A percentile compares a stretch with the other conserved stretches of the same genome.
Conservation (phyloP, 495 filamentous ascomycete genomes). For the Neurospora intermedia region DNA sequence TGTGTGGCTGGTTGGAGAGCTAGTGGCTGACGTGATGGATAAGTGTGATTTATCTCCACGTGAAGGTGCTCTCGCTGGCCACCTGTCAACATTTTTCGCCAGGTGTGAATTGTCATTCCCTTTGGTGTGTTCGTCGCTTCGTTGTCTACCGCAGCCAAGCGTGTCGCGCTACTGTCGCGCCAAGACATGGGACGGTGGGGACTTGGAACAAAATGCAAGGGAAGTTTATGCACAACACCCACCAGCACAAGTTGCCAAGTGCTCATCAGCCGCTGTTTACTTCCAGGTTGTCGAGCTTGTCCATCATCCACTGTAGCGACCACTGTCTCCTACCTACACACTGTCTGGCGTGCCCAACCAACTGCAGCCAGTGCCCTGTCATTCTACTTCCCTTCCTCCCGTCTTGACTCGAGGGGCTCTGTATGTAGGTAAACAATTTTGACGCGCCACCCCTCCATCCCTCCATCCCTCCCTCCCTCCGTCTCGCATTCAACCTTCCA, state of each 20-base stretch:
- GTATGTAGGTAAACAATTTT: neutral
- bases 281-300: neutral
- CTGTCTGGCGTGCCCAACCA: neutral
- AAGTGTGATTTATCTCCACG: too few relatives aligned
- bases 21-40: neutral
- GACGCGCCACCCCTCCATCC: neutral
- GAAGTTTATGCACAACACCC: neutral
- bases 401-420: neutral
- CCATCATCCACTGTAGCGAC: neutral
- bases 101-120: neutral
- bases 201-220: neutral
- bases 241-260: neutral
- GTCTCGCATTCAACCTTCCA: neutral
- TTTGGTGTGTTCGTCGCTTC: neutral
- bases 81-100: neutral
- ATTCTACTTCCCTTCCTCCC: neutral
- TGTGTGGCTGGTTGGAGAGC: neutral
- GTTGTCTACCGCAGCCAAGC: too few relatives aligned
- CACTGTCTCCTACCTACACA: neutral
- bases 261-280: neutral
- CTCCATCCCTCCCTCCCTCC: neutral
- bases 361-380: neutral
- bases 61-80: neutral
- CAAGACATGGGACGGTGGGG: constrained; percentile 1
- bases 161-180: constrained; percentile 3